Evolutionary conservation across 2,329 filamentous ascomycete genomes (phyloP), one percentile per base, ranked within the genome.

Genomic region (Akanthomyces dipterigenus): DNA sequence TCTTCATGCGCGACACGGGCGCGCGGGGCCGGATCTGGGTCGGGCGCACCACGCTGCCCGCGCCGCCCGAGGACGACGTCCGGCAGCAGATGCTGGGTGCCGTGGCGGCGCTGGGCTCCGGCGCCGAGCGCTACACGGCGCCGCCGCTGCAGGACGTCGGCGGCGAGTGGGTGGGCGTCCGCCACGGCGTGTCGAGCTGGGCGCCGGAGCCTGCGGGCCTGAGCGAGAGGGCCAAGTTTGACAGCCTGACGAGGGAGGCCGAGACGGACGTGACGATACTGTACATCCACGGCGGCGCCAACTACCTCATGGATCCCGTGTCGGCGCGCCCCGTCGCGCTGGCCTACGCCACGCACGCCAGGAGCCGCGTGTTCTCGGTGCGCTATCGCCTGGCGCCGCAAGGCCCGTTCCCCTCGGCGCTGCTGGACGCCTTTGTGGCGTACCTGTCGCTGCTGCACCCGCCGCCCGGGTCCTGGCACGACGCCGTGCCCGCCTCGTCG

Each of bases 21-120:
- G 65, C 91, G 66, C 89, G 89, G 68, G 88, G 88, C 3, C 81
- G 81, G 36, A 81, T 89, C 64, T 91, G 88, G 88, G 79, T 90
- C 12, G 84, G 82, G 55, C 86, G 84, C 62, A 79, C 83, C 5
- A 81, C 77, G 0, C 72, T 88, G 14, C 77, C 80, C 0, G 75
- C 75, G 5, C 85, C 83, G 1, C 71, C 78, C 66, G 80, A 69
- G 70, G 62, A 61, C 46, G 62, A 57, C 26, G 36, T 62, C n/a
- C 28, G 36, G 18, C 31, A 28, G 38, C 53, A 43, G 28, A 7
- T 62, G 20, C 16, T 26, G 22, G 18, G 3, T 11, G 46, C 54
- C 34, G n/a, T 62, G 12, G 48, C 42, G 8, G 54, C 54, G 8
- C 51, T 56, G n/a, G 60, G 60, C 26, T 18, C 18, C 5, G 31